Evolutionary conservation across 208 protist genomes (phyloP).

Genomic region (Crithidia thermophila): DNA sequence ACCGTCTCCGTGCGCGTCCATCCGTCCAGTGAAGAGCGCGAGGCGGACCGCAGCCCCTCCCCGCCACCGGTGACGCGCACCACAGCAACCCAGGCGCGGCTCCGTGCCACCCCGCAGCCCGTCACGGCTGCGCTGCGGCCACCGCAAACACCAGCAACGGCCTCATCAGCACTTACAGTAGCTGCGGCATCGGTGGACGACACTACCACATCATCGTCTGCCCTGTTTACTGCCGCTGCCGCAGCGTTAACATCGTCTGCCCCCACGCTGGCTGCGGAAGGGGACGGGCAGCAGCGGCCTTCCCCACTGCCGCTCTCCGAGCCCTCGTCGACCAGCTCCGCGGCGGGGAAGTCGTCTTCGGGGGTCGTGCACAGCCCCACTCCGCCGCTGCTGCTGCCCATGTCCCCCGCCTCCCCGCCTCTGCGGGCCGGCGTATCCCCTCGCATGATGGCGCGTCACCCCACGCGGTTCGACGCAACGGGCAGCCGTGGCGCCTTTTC

Average conservation of each 20-base stretch:
- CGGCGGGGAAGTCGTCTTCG: neutral
- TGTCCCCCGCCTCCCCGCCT: slow-evolving; percentile 36
- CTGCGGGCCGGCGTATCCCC: slow-evolving; percentile 60
- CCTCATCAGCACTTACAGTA: neutral
- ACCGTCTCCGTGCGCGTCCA: too few species aligned
- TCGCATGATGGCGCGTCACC: slow-evolving; percentile 41
- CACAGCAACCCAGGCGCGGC: neutral
- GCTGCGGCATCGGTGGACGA: neutral
- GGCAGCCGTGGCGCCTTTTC: neutral
- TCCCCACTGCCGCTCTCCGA: too few species aligned
- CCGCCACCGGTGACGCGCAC: slow-evolving; percentile 9
- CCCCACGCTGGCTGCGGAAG: neutral
- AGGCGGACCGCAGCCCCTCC: slow-evolving; percentile 13
- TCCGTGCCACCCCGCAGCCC: slow-evolving; percentile 3
- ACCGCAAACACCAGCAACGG: neutral
- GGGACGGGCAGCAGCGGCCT: neutral
- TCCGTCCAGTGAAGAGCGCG: too few species aligned
- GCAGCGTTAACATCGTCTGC: neutral
- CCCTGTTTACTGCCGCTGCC: neutral
- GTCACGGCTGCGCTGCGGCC: slow-evolving; percentile 18
- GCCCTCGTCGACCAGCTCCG: neutral
- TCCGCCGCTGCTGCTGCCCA: neutral
- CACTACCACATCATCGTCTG: too few species aligned
- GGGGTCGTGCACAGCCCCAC: too few species aligned
- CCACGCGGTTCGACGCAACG: slow-evolving; percentile 24